Conservation (phyloP, 371 early-diverging fungal species). For the Circinella minor region DNA sequence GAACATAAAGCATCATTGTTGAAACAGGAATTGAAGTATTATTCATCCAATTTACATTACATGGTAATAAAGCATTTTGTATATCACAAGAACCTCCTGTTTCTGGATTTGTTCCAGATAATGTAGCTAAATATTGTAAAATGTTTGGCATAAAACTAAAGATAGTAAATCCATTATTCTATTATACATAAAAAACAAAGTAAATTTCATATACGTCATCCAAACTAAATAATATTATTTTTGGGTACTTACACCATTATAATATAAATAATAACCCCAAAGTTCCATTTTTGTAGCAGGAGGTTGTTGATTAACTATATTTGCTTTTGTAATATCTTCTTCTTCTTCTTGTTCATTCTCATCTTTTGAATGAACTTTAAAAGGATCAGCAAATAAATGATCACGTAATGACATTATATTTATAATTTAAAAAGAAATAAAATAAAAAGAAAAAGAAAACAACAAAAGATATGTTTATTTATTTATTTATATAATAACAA, state of each 20-base stretch:
- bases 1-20: conserved; percentile 52
- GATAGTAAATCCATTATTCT: conserved; percentile 56
- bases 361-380: conserved; percentile 5
- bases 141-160: conserved; percentile 53
- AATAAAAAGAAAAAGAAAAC: not conserved
- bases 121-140: conserved; percentile 43
- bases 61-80: conserved; percentile 29
- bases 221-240: too few species aligned
- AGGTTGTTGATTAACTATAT: conserved; percentile 37
- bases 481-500: not conserved
- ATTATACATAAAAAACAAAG: not conserved
- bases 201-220: too few species aligned
- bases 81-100: conserved; percentile 37
- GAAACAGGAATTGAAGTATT: conserved; percentile 36
- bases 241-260: conserved; percentile 44
- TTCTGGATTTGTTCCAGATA: conserved; percentile 44
- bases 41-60: conserved; percentile 41
- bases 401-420: conserved; percentile 2
- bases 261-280: conserved; percentile 57
- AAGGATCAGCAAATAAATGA: conserved; percentile 16
- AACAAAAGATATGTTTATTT: not conserved
- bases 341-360: not conserved
- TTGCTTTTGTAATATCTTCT: not conserved
- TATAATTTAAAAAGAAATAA: not conserved
- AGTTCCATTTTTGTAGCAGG: conserved; percentile 46